These are phyloP conservation scores for Clavariopsis aquatica DNA, from an alignment of 495 filamentous ascomycete species.

Conservation along the genomic window DNA sequence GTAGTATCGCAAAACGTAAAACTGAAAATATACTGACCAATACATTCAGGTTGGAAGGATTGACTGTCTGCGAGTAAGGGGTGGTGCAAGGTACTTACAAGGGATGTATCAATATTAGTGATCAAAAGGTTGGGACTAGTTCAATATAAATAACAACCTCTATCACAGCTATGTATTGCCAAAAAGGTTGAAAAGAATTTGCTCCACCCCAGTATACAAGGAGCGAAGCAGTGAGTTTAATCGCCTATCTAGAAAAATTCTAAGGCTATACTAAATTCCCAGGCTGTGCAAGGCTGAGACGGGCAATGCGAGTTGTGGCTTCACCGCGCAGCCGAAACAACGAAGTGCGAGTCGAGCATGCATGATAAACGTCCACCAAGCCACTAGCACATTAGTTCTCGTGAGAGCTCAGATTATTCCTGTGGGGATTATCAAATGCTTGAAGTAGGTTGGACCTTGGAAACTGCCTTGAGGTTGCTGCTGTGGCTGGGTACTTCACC, in stretches of 20 bases:
- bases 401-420: neutral
- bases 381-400: neutral
- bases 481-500: neutral
- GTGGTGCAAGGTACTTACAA: neutral
- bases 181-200: neutral
- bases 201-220: too few species aligned
- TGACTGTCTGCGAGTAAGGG: neutral
- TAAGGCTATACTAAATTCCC: conserved; percentile 1
- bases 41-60: too few species aligned
- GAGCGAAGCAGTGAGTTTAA: too few species aligned
- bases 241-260: neutral
- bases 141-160: too few species aligned
- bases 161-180: neutral
- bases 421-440: neutral
- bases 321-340: conserved; percentile 12
- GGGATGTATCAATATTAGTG: neutral
- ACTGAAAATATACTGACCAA: too few species aligned
- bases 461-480: neutral
- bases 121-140: neutral
- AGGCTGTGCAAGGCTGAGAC: conserved; percentile 30
- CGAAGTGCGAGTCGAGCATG: neutral
- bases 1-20: neutral
- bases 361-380: neutral
- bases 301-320: neutral
- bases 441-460: neutral